phyloP scores from a whole-genome alignment of 1,139 yeast species.

The Candida anutae region DNA sequence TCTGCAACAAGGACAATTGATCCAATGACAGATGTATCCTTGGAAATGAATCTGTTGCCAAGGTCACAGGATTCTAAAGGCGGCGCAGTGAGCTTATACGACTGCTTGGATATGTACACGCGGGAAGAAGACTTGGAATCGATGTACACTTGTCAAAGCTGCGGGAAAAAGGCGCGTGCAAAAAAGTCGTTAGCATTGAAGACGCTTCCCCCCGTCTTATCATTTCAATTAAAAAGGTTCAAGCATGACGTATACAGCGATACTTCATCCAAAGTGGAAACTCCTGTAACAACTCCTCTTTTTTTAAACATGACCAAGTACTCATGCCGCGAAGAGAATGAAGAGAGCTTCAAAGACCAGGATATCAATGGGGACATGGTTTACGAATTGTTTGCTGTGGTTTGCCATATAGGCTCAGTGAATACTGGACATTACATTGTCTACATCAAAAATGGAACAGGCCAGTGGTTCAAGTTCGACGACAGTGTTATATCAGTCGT shows the following conservation, averaged over 20 bases:
- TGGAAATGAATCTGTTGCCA: conserved; percentile 47
- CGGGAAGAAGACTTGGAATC: conserved; percentile 69
- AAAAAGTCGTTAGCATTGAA: conserved; percentile 61
- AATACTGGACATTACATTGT: conserved; percentile 94
- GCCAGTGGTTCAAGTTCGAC: conserved; percentile 85
- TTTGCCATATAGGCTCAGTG: conserved; percentile 85
- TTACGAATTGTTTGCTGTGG: conserved; percentile 79
- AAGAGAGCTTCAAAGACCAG: conserved; percentile 7
- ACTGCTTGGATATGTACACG: conserved; percentile 73
- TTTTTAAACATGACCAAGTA: conserved; percentile 65
- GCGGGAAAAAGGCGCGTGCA: conserved; percentile 57
- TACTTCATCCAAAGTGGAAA: conserved; percentile 66
- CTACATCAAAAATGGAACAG: conserved; percentile 60
- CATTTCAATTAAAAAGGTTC: conserved; percentile 82
- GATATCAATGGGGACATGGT: conserved; percentile 25
- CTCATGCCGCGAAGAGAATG: conserved; percentile 22
- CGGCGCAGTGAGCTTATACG: conserved; percentile 27
- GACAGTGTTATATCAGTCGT: conserved; percentile 78
- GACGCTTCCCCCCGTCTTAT: conserved; percentile 67
- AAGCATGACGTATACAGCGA: conserved; percentile 57
- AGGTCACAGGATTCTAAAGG: conserved; percentile 7
- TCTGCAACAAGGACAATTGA: conserved; percentile 64
- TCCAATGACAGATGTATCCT: conserved; percentile 83
- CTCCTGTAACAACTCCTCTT: conserved; percentile 64
- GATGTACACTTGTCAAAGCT: conserved; percentile 59